Evolutionary conservation across 2,329 filamentous ascomycete species (phyloP), one percentile per base, ranked within the genome.

Genomic region (Colletotrichum cereale): DNA sequence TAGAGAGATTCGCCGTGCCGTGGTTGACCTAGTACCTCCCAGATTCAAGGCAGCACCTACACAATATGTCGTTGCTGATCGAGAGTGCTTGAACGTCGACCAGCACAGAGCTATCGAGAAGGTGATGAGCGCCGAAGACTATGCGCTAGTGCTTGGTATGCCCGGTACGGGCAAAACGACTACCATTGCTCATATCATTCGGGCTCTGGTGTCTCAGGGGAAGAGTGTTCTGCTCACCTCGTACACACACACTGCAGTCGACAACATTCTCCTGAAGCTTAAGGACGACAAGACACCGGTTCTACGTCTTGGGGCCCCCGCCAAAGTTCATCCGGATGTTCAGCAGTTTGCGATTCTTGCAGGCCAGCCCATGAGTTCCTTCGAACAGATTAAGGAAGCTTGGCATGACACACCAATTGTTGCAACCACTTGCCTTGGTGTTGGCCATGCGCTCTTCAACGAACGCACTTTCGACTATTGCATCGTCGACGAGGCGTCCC

Each of bases 141-240:
- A 98, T 80, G 96, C 96, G 10, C 86, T 99, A n/a, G 95, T 99
- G 16, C 89, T 99, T 26, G 96, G 96, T 36, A 99, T 99, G 96
- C 96, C 96, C 2, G 96, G 96, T 10, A 99, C 96, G 0, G 96
- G 96, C 69, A 99, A 99, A 82, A 99, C 96, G 3, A 99, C 96
- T 0, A 99, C 96, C 0, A 98, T 99, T 77, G 95, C 96, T 6
- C 95, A 98, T 79, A 98, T 99, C 75, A 98, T 99, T 77, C 91
- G 94, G 55, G 94, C 96, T 0, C 86, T 99, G 38, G 92, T 96
- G 6, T 90, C 92, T 0, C 93, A 97, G 80, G 93, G 94, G 14
- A 98, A 98, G 83, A 97, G 93, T 67, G 95, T 99, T 18, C 85
- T 99, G 8, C 85, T 99, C 50, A 97, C 96, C 0, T 98, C 95